A percentile compares a stretch with the other conserved stretches of the same genome.
phyloP scores from a whole-genome alignment of 306 rosid genomes.

The Cajanus cajan region DNA sequence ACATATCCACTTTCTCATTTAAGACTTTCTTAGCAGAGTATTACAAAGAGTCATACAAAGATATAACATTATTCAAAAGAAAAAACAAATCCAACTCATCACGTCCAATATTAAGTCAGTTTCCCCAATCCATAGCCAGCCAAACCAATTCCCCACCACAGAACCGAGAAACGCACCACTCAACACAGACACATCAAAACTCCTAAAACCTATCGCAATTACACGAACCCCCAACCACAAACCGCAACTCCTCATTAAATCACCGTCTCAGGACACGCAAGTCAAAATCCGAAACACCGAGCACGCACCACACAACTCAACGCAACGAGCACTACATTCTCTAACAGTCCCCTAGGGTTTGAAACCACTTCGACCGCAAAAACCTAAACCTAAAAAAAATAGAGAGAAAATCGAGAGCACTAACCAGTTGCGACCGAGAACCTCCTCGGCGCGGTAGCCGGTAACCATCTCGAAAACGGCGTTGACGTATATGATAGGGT shows the following conservation, averaged over 20 bases:
- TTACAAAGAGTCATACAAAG: neutral
- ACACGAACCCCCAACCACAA: neutral
- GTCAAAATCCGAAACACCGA: neutral
- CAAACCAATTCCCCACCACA: neutral
- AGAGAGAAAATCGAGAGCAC: slow-evolving; percentile 1
- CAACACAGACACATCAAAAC: neutral
- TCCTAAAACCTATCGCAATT: neutral
- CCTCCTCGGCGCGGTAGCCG: slow-evolving; percentile 97
- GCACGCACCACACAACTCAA: neutral
- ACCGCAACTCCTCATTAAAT: neutral
- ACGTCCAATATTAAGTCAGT: neutral
- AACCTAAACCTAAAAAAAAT: neutral
- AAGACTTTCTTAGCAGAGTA: neutral
- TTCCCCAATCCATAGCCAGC: neutral
- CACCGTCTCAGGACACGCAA: neutral
- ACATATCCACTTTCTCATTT: neutral
- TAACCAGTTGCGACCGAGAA: slow-evolving; percentile 96
- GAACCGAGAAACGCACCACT: neutral
- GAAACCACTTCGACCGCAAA: neutral
- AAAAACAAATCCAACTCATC: neutral
- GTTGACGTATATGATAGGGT: slow-evolving; percentile 95
- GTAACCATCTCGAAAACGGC: slow-evolving; percentile 90
- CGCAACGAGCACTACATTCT: neutral
- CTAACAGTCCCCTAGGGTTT: slow-evolving; percentile 25
- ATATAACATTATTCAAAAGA: neutral